Conservation (phyloP, 805 yeast species). For the Komagataella populi region DNA sequence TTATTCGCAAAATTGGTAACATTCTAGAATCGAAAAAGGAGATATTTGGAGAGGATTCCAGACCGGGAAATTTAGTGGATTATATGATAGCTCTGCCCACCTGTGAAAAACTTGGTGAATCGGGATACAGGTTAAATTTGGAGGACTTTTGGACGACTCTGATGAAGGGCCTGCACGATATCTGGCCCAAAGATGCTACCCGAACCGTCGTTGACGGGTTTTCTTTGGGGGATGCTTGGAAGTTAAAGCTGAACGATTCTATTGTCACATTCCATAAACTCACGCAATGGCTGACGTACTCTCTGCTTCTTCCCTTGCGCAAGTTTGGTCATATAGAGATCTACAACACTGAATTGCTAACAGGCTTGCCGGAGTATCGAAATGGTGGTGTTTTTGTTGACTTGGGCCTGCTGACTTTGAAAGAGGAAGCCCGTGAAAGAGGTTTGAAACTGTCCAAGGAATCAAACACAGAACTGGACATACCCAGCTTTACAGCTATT, state of each 20-base stretch:
- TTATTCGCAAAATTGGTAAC: constrained; percentile 33
- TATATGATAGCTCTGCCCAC: constrained; percentile 20
- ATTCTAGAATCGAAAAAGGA: constrained; percentile 24
- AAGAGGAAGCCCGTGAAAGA: constrained; percentile 20
- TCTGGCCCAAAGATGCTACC: constrained; percentile 44
- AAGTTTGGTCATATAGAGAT: constrained; percentile 28
- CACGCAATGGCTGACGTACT: constrained; percentile 57
- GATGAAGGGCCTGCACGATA: constrained; percentile 40
- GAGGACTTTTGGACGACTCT: constrained; percentile 37
- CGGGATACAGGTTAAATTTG: constrained; percentile 22
- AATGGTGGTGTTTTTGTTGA: constrained; percentile 56
- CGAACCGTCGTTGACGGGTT: constrained; percentile 35
- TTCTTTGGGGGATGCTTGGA: constrained; percentile 55
- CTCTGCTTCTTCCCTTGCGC: constrained; percentile 38
- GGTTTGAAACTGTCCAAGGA: constrained; percentile 24
- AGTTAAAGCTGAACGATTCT: constrained; percentile 19
- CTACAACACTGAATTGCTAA: constrained; percentile 25
- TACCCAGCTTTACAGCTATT: constrained; percentile 36
- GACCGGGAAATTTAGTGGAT: constrained; percentile 38
- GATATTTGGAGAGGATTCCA: constrained; percentile 22
- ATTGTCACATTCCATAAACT: constrained; percentile 53
- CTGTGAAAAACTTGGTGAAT: constrained; percentile 6
- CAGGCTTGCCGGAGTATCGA: constrained; percentile 49
- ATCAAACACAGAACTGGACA: constrained; percentile 14
- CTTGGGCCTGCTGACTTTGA: constrained; percentile 33